Percentiles rank a stretch among this genome's conserved stretches.
Evolutionary conservation across 371 early-diverging fungal species (phyloP).

Genomic region (Rhizopus arrhizus): DNA sequence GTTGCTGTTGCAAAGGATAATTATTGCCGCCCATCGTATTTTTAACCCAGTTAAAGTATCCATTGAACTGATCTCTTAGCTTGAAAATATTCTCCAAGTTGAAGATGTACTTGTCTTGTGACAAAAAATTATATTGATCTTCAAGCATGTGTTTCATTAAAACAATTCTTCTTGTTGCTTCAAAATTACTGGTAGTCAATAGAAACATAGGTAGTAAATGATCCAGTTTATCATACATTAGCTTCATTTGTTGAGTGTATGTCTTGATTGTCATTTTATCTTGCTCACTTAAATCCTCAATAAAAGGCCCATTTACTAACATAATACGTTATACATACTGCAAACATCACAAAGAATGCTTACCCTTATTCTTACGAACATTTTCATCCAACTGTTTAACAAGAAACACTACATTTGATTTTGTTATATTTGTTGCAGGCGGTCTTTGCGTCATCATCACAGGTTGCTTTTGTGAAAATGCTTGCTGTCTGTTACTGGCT

Average conservation of each 20-base stretch:
- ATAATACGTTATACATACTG: neutral
- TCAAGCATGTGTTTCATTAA: conserved; percentile 66
- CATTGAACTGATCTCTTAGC: conserved; percentile 53
- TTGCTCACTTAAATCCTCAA: conserved; percentile 45
- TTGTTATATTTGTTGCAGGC: conserved; percentile 14
- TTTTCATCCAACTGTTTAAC: conserved; percentile 51
- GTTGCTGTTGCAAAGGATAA: conserved; percentile 19
- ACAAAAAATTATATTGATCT: conserved; percentile 53
- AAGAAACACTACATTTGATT: conserved; percentile 37
- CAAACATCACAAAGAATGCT: neutral
- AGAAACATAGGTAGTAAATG: conserved; percentile 51
- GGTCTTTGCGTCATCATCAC: conserved; percentile 12
- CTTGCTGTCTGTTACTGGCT: conserved; percentile 17
- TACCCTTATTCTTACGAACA: conserved; percentile 49
- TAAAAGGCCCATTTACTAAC: conserved; percentile 30
- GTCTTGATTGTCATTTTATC: conserved; percentile 54
- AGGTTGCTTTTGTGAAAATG: conserved; percentile 19
- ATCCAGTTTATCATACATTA: conserved; percentile 46
- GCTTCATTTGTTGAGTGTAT: conserved; percentile 39
- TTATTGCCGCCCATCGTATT: conserved; percentile 29
- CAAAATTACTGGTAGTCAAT: conserved; percentile 42
- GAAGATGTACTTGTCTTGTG: conserved; percentile 52
- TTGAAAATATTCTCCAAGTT: conserved; percentile 49
- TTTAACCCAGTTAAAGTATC: conserved; percentile 52
- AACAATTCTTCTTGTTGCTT: conserved; percentile 53